phyloP scores from a whole-genome alignment of 2,329 filamentous ascomycete genomes.

The Incumbomyces lentus region DNA sequence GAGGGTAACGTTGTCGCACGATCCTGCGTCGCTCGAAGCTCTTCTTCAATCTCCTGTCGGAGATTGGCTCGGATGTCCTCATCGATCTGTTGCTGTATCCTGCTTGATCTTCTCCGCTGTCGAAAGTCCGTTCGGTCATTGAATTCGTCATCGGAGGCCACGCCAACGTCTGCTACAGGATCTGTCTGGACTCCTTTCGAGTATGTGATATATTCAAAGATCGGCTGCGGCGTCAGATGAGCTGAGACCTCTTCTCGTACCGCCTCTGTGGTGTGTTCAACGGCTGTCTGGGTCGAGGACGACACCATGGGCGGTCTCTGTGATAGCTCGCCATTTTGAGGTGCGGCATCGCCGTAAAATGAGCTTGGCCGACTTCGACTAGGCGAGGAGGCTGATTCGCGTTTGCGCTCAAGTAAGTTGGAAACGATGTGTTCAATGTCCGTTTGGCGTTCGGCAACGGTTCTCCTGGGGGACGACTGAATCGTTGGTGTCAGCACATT shows the following conservation, averaged over 20 bases:
- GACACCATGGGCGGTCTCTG: slow-evolving; percentile 32
- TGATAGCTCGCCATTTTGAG: slow-evolving; percentile 43
- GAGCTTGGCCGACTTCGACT: slow-evolving; percentile 68
- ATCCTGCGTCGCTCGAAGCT: slow-evolving; percentile 60
- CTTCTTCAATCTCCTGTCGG: slow-evolving; percentile 83
- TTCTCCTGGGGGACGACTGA: slow-evolving; percentile 17
- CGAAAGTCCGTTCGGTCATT: slow-evolving; percentile 53
- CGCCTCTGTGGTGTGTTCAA: slow-evolving; percentile 40
- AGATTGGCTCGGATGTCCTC: slow-evolving; percentile 81
- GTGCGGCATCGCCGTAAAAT: slow-evolving; percentile 71
- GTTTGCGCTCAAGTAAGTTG: slow-evolving; percentile 64
- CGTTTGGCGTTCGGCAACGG: slow-evolving; percentile 15
- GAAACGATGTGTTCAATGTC: slow-evolving; percentile 65
- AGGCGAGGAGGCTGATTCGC: slow-evolving; percentile 24
- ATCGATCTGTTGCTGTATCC: slow-evolving; percentile 69
- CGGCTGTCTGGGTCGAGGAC: slow-evolving; percentile 57
- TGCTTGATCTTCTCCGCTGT: slow-evolving; percentile 61
- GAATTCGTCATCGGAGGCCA: slow-evolving; percentile 44
- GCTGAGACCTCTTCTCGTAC: neutral
- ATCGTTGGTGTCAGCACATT: slow-evolving; percentile 8
- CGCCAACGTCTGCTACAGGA: slow-evolving; percentile 37
- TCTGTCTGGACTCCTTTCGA: slow-evolving; percentile 90
- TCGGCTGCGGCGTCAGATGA: slow-evolving; percentile 21
- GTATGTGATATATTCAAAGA: slow-evolving; percentile 78
- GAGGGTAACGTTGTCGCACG: slow-evolving; percentile 23